These are phyloP conservation scores for Fraxinus sp. DNA, from an alignment of 305 asterid species.

Conservation along the genomic window DNA sequence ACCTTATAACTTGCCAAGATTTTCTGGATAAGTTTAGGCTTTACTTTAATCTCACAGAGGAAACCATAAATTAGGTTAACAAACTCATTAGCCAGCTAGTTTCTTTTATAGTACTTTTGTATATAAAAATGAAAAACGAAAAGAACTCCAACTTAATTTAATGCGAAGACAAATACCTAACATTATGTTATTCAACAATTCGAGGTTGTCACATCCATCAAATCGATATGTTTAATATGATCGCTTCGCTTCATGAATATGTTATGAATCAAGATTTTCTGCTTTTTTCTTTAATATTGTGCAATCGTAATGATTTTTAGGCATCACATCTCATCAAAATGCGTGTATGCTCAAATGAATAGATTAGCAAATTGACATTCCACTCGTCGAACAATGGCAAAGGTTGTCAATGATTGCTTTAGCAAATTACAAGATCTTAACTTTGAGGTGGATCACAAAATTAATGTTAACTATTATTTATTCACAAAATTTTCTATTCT, in stretches of 20 bases:
- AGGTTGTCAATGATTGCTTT: neutral
- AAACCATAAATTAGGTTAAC: conserved; percentile 54
- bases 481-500: neutral
- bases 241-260: neutral
- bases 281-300: neutral
- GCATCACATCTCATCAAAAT: neutral
- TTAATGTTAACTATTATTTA: neutral
- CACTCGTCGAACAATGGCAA: neutral
- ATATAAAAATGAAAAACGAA: neutral
- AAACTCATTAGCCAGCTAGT: conserved; percentile 37
- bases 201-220: neutral
- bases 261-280: neutral
- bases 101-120: conserved; percentile 33
- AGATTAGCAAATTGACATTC: neutral
- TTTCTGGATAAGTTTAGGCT: conserved; percentile 31
- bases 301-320: neutral
- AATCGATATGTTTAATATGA: neutral
- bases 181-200: neutral
- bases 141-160: conserved; percentile 6
- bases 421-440: neutral
- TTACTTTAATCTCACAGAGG: conserved; percentile 23
- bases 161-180: neutral
- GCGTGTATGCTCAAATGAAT: neutral
- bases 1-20: conserved; percentile 21
- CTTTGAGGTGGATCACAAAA: neutral